Evolutionary conservation across 208 protist genomes (phyloP), one percentile per base, ranked within the genome.

Genomic region (Acanthamoeba healyi): DNA sequence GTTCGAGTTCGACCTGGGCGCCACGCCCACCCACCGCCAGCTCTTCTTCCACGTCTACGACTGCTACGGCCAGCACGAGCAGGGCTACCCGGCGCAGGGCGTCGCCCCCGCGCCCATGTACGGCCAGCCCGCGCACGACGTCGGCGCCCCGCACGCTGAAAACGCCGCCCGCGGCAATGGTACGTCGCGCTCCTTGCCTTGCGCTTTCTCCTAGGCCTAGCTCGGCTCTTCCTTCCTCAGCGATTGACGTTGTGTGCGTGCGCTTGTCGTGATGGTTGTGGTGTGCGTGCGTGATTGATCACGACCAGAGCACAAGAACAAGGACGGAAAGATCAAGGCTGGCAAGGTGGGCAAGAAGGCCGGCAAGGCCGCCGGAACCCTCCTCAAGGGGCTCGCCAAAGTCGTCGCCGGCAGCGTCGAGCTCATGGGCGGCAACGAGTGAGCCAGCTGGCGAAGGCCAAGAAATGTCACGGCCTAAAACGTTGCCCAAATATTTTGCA

Each of bases 31-130:
- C 44, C 14, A 58, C 44, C 38, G 44, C 42, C 40, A 61, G 77
- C 6, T 86, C 77, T 36, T n/a, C 44, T 86, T 86, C 77, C 77
- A 86, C 34, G 77, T 86, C 46, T 86, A 86, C 44, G 77, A 86
- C 14, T 74, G 38, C 65, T 5, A 14, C 6, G 65, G 65, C 36
- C 26, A 74, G 9, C 4, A 34, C 65, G 9, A 40, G 70, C 70
- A 79, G 29, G 70, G 70, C 40, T 44, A 79, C 70, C 70, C 70
- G 32, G 38, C 65, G 15, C 65, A 74, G 65, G 65, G 65, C 7
- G 15, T 42, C 36, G 32, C 65, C 14, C 65, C n/a, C 29, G 36
- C n/a, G 65, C 32, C 36, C 10, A 36, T 40, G 12, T 40, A 34
- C 29, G 36, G 65, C 65, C n/a, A 74, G 65, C 32, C 65, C 36